phyloP scores from a whole-genome alignment of 2,329 filamentous ascomycete species.

The Massarina eburnea region DNA sequence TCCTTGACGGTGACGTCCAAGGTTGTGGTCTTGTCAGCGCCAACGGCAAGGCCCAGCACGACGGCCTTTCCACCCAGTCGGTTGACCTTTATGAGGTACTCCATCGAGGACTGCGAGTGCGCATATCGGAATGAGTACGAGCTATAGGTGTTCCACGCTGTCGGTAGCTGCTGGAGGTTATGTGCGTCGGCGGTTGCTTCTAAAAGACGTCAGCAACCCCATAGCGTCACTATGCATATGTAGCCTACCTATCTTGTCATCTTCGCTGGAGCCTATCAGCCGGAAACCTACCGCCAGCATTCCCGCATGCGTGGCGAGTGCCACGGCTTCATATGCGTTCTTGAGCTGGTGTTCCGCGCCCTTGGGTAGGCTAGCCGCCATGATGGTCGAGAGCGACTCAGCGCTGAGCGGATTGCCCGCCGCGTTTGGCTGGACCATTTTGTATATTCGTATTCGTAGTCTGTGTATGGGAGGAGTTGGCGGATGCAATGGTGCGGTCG shows the following conservation, averaged over 20 bases:
- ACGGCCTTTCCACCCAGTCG: conserved; percentile 83
- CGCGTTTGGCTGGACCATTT: conserved; percentile 33
- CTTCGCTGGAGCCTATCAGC: conserved; percentile 81
- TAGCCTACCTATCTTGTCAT: conserved; percentile 67
- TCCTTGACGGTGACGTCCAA: conserved; percentile 76
- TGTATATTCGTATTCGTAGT: not conserved
- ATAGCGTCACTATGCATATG: not conserved
- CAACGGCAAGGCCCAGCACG: conserved; percentile 74
- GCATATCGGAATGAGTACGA: conserved; percentile 81
- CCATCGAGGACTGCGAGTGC: conserved; percentile 81
- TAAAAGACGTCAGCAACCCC: conserved; percentile 34
- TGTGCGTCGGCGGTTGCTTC: conserved; percentile 60
- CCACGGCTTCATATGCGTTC: conserved; percentile 78
- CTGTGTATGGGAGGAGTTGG: not conserved
- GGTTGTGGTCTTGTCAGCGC: conserved; percentile 77
- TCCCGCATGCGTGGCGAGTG: conserved; percentile 80
- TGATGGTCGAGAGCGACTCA: conserved; percentile 45
- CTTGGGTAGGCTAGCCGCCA: conserved; percentile 48
- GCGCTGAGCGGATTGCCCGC: conserved; percentile 48
- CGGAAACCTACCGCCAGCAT: conserved; percentile 80
- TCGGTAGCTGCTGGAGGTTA: conserved; percentile 64
- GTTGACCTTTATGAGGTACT: conserved; percentile 79
- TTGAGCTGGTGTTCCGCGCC: conserved; percentile 53
- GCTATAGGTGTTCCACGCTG: conserved; percentile 77
- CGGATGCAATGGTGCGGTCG: conserved; percentile 7